Conservation (phyloP, 192 early-diverging fungal genomes). For the Endogone sp. region DNA sequence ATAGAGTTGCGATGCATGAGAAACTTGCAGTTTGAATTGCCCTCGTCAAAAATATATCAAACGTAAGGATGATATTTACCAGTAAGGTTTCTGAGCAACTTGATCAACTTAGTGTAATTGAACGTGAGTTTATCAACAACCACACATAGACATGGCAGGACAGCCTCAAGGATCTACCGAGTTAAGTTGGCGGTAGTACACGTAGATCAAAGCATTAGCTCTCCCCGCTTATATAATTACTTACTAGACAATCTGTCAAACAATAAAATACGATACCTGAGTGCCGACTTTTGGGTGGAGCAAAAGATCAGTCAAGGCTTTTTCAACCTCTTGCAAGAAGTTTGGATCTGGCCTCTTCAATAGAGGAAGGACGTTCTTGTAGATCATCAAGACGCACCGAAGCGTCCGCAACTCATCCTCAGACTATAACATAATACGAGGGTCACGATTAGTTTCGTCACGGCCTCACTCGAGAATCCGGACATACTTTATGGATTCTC, state of each 20-base stretch:
- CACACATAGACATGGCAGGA: conserved; percentile 69
- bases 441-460: not conserved
- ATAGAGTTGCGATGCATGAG: conserved; percentile 25
- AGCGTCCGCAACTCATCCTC: conserved; percentile 46
- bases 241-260: no score
- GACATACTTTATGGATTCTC: not conserved
- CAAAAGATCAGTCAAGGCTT: conserved; percentile 53
- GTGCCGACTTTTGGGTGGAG: conserved; percentile 40
- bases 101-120: conserved; percentile 37
- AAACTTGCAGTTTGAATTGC: no score
- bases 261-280: not conserved
- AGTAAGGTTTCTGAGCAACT: conserved; percentile 40
- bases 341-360: conserved; percentile 44
- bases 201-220: not conserved
- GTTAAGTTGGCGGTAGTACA: not conserved
- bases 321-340: conserved; percentile 54
- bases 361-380: conserved; percentile 49
- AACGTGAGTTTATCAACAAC: conserved; percentile 60
- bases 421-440: conserved; percentile 16
- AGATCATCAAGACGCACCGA: conserved; percentile 46
- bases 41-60: no score
- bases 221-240: no score
- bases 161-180: conserved; percentile 54
- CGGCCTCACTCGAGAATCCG: not conserved
- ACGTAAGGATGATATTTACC: conserved; percentile 22